Conservation (phyloP, 257 asterid genomes). For the Verbascum thapsus region DNA sequence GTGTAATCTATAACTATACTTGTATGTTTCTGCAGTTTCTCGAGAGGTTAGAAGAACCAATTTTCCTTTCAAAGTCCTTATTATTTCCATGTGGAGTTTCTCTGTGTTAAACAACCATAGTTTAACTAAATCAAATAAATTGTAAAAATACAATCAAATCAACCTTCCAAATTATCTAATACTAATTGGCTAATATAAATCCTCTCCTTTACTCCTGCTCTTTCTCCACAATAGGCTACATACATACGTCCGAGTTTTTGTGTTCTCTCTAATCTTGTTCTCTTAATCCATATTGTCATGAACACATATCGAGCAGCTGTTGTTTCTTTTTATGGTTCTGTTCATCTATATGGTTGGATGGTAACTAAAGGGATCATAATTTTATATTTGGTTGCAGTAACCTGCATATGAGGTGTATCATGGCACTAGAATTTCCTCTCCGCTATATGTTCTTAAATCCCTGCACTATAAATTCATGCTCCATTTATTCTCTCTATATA, state of each 20-base stretch:
- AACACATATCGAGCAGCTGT: not conserved
- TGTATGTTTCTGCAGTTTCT: no score
- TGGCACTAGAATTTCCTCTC: not conserved
- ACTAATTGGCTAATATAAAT: not conserved
- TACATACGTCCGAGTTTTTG: not conserved
- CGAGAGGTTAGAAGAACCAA: no score
- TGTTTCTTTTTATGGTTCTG: not conserved
- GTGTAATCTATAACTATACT: no score
- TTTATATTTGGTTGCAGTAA: not conserved
- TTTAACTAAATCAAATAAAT: not conserved
- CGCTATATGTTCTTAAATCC: no score
- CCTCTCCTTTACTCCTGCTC: not conserved
- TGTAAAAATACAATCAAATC: not conserved
- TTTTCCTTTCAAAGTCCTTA: no score
- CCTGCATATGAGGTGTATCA: not conserved
- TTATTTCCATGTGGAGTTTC: no score
- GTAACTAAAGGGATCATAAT: no score
- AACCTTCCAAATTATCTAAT: not conserved
- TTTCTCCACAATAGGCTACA: not conserved
- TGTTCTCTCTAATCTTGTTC: not conserved
- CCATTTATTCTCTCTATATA: not conserved
- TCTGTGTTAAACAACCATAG: not conserved
- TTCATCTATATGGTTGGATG: no score
- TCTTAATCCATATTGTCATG: not conserved
- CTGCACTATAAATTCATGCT: not conserved